A percentile compares a stretch with the other conserved stretches of the same genome.
Conservation (phyloP, 352 stramenopile genomes). For the Achlya hypogyna region DNA sequence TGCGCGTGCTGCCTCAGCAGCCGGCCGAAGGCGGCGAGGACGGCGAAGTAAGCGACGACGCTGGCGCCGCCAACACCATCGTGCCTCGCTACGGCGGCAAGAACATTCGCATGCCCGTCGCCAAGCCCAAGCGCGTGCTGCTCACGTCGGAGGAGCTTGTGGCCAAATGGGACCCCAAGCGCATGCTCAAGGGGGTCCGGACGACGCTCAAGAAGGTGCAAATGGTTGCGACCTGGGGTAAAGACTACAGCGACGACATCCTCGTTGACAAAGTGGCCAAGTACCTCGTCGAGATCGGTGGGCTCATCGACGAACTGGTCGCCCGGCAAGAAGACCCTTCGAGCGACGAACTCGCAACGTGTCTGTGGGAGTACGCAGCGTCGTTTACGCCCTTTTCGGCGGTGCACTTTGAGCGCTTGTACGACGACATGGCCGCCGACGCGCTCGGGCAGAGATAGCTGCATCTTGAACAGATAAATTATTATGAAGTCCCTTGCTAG, state of each 20-base stretch:
- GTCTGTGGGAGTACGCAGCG: slow-evolving; percentile 70
- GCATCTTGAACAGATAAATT: slow-evolving; percentile 14
- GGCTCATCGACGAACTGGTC: slow-evolving; percentile 71
- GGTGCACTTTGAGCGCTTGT: slow-evolving; percentile 71
- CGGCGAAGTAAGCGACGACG: slow-evolving; percentile 6
- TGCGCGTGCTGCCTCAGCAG: not conserved
- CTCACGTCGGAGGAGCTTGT: slow-evolving; percentile 43
- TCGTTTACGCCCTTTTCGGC: slow-evolving; percentile 66
- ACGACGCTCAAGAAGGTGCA: slow-evolving; percentile 83
- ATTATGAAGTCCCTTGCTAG: not conserved
- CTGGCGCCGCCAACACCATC: not conserved
- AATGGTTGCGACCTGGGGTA: slow-evolving; percentile 73
- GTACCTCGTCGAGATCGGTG: slow-evolving; percentile 75
- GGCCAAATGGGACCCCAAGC: slow-evolving; percentile 76
- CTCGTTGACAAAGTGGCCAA: slow-evolving; percentile 83
- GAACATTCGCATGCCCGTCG: slow-evolving; percentile 5
- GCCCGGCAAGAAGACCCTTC: slow-evolving; percentile 29
- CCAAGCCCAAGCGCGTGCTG: slow-evolving; percentile 12
- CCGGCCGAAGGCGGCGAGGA: slow-evolving; percentile 10
- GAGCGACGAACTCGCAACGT: slow-evolving; percentile 68
- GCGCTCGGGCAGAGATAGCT: slow-evolving; percentile 13
- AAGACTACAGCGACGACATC: slow-evolving; percentile 70
- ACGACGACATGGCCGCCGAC: slow-evolving; percentile 78
- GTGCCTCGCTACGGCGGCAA: slow-evolving; percentile 13
- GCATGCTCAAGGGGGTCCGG: slow-evolving; percentile 60